These are phyloP conservation scores for Coelastrella sp. DNA, from an alignment of 139 green algal species.

Conservation along the genomic window DNA sequence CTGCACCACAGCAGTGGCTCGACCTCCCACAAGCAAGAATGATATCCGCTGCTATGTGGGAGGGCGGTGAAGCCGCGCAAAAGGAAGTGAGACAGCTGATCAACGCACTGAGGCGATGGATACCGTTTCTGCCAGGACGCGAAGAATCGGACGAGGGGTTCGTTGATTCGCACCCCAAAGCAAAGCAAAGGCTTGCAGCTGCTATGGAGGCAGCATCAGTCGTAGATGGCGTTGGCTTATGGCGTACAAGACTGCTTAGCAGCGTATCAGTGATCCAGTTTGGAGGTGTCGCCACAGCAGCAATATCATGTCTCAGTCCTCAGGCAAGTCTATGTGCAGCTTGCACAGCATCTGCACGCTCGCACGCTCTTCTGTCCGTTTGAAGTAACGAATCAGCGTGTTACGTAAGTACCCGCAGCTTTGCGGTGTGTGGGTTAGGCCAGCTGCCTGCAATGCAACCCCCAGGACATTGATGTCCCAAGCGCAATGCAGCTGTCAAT, in stretches of 20 bases:
- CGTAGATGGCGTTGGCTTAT: constrained; percentile 28
- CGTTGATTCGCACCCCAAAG: neutral
- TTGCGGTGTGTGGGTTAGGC: no score
- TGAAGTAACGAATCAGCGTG: no score
- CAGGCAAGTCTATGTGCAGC: neutral
- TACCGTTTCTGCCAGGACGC: neutral
- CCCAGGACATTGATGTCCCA: no score
- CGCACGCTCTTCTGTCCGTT: no score
- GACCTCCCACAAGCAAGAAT: neutral
- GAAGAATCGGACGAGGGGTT: neutral
- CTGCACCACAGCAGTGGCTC: neutral
- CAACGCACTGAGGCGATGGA: neutral
- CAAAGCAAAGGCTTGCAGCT: neutral
- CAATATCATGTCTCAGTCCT: constrained; percentile 13
- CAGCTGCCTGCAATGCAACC: no score
- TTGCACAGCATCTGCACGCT: no score
- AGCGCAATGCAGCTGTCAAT: no score
- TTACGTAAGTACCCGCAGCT: no score
- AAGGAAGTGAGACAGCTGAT: constrained; percentile 1
- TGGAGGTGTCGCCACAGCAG: constrained; percentile 36
- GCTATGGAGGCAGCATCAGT: neutral
- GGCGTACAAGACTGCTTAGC: constrained; percentile 22
- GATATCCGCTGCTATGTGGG: constrained; percentile 5
- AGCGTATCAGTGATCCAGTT: constrained; percentile 36
- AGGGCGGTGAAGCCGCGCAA: neutral